Base-by-base conservation (phyloP, 2,329 filamentous ascomycete genomes). In the Clarireedia monteithiana region DNA sequence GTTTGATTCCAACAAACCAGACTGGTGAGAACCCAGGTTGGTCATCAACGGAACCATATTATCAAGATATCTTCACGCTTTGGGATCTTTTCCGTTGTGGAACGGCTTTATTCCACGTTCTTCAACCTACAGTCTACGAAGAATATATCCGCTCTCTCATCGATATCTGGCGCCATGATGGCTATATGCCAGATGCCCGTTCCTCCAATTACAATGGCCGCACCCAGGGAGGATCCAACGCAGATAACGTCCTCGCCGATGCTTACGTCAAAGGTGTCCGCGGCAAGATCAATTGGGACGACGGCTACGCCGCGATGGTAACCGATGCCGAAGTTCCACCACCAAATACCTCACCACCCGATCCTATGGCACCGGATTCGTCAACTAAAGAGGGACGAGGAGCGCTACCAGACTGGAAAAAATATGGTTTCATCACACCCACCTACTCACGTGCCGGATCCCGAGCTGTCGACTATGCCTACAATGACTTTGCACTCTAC, bases 221-320 rank as follows among this genome's bases (percentile, higher is more conserved):
- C 15, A 80, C 82, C 0, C 85, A 89, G 66, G 85, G 84, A 10
- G 86, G 86, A 6, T 85, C 80, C 12, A 88, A 88, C 63, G 79
- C 81, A 4, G 85, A 89, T 66, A 88, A 86, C 56, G 78, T 89
- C 4, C 77, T 89, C 15, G 85, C 85, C 2, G 86, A 89, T 64
- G 86, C 85, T 0, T 89, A 81, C 59, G 77, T 87, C 30, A 89
- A 89, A 67, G 83, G 84, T 0, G 77, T 88, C 2, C 58, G 59
- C 12, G 83, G 82, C 4, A 72, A 72, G 4, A 72, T 89, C 45
- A 73, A 88, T 68, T 89, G 85, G 86, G 70, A 74, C 3, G 78
- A 81, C 53, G 83, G 76, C 4, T 85, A 81, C 62, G 70, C 74
- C 5, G 82, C 84, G 48, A 85, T 87, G 83, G 71, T 80, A 7